A percentile compares a stretch with the other conserved stretches of the same genome.
phyloP scores from a whole-genome alignment of 2,329 filamentous ascomycete genomes.

The Cladorrhinum sp. region DNA sequence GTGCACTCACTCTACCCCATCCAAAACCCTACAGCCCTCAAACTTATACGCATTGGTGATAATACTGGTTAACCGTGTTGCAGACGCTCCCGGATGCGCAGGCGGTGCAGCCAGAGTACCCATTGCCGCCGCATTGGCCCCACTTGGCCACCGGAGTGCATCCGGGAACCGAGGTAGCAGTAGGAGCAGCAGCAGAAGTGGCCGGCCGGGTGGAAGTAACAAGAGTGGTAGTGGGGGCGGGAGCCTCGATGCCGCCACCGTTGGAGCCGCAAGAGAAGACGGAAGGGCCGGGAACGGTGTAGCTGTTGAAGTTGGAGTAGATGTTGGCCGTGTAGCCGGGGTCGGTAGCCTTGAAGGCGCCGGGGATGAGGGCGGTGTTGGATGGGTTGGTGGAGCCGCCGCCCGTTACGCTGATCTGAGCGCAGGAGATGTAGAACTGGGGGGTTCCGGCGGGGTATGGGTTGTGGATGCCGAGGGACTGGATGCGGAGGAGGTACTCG shows the following conservation, averaged over 20 bases:
- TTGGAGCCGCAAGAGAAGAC: slow-evolving; percentile 22
- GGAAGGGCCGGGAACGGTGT: slow-evolving; percentile 28
- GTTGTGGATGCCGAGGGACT: slow-evolving; percentile 60
- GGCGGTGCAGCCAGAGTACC: slow-evolving; percentile 35
- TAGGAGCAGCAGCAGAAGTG: neutral
- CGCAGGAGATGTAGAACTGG: slow-evolving; percentile 37
- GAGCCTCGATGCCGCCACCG: slow-evolving; percentile 3
- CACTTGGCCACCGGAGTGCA: slow-evolving; percentile 31
- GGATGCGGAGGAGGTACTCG: slow-evolving; percentile 59
- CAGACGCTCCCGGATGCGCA: slow-evolving; percentile 39
- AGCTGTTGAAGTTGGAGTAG: slow-evolving; percentile 27
- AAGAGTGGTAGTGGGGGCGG: slow-evolving; percentile 11
- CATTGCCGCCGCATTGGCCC: slow-evolving; percentile 40
- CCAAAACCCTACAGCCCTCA: no score
- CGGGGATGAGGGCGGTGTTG: slow-evolving; percentile 39
- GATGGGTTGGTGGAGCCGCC: slow-evolving; percentile 35
- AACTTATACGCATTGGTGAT: slow-evolving; percentile 42
- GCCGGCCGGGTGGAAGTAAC: slow-evolving; percentile 8
- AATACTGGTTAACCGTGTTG: slow-evolving; percentile 38
- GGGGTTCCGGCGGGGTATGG: slow-evolving; percentile 25
- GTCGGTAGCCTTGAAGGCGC: slow-evolving; percentile 41
- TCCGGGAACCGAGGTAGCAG: neutral
- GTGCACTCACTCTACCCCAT: no score
- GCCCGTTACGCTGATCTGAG: slow-evolving; percentile 40
- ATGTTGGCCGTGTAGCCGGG: slow-evolving; percentile 45